A percentile compares a stretch with the other conserved stretches of the same genome.
phyloP scores from a whole-genome alignment of 1,284 basidiomycete genomes.

The Paramarasmius palmivorus region DNA sequence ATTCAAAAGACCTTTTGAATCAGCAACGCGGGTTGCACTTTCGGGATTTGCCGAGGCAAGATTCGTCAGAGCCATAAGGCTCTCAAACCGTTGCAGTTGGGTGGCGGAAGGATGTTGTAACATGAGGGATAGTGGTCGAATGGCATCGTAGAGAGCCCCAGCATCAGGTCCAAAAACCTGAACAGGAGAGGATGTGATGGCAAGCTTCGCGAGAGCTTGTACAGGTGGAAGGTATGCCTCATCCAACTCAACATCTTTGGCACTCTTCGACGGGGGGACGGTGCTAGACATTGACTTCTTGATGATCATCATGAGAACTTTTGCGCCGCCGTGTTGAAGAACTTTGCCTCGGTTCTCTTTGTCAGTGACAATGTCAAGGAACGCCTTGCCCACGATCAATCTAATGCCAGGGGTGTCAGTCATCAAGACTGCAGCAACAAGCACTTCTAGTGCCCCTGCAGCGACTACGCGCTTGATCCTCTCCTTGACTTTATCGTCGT shows the following conservation, averaged over 20 bases:
- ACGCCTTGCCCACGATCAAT: slow-evolving; percentile 50
- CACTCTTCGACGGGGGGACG: slow-evolving; percentile 16
- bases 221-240: slow-evolving; percentile 64
- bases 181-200: slow-evolving; percentile 88
- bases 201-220: slow-evolving; percentile 90
- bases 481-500: slow-evolving; percentile 61
- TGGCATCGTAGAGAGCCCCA: slow-evolving; percentile 76
- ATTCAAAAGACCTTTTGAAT: slow-evolving; percentile 60
- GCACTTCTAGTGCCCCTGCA: slow-evolving; percentile 63
- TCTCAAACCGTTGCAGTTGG: slow-evolving; percentile 87
- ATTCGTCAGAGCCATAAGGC: slow-evolving; percentile 95
- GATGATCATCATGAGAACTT: slow-evolving; percentile 69
- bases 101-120: slow-evolving; percentile 68
- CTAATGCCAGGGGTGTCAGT: slow-evolving; percentile 60
- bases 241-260: slow-evolving; percentile 33
- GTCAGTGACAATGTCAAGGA: slow-evolving; percentile 77
- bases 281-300: slow-evolving; percentile 32
- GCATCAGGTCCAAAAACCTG: slow-evolving; percentile 87
- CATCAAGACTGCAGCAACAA: slow-evolving; percentile 56
- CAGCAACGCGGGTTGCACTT: slow-evolving; percentile 65
- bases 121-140: slow-evolving; percentile 75
- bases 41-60: slow-evolving; percentile 78
- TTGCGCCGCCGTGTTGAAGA: slow-evolving; percentile 83
- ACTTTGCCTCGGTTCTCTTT: slow-evolving; percentile 77
- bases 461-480: slow-evolving; percentile 59